Evolutionary conservation across 768 basidiomycete species (phyloP).

Genomic region (Termitomyces heimii): DNA sequence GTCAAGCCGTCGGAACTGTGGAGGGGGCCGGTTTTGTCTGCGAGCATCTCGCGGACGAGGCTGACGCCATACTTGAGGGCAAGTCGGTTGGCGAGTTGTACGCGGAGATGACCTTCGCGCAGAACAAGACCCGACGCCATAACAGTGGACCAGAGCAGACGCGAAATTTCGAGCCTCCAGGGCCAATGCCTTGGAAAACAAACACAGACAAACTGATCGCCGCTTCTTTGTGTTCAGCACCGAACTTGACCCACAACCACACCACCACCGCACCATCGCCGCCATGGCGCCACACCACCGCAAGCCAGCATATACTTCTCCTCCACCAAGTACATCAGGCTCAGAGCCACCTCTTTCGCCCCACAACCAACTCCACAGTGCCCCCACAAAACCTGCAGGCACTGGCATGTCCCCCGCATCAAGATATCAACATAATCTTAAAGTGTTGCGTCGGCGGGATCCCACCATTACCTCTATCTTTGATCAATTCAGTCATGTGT

Average conservation of each 20-base stretch:
- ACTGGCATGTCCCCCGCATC: slow-evolving; percentile 59
- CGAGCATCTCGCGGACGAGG: slow-evolving; percentile 27
- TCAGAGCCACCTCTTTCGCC: slow-evolving; percentile 11
- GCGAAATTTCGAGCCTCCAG: slow-evolving; percentile 4
- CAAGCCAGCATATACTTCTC: slow-evolving; percentile 13
- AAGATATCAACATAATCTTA: slow-evolving; percentile 73
- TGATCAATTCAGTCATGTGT: slow-evolving; percentile 86
- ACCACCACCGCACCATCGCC: slow-evolving; percentile 3
- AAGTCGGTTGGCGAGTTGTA: slow-evolving; percentile 8
- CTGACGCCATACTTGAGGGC: slow-evolving; percentile 15
- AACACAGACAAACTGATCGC: slow-evolving; percentile 6
- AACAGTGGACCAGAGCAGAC: background rate
- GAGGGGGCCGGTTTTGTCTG: slow-evolving; percentile 17
- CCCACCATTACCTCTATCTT: slow-evolving; percentile 75
- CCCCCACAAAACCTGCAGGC: slow-evolving; percentile 19
- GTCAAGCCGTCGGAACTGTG: slow-evolving; percentile 20
- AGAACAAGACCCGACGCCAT: background rate
- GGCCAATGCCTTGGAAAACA: background rate
- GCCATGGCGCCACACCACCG: slow-evolving; percentile 27
- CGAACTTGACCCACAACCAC: background rate
- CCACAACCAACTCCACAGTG: slow-evolving; percentile 3
- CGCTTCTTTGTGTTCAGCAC: background rate
- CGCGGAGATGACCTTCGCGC: slow-evolving; percentile 4
- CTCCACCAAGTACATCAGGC: slow-evolving; percentile 9
- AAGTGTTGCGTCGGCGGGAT: slow-evolving; percentile 72